Base-by-base conservation (phyloP, 305 asterid species). In the Rubia peregrina region DNA sequence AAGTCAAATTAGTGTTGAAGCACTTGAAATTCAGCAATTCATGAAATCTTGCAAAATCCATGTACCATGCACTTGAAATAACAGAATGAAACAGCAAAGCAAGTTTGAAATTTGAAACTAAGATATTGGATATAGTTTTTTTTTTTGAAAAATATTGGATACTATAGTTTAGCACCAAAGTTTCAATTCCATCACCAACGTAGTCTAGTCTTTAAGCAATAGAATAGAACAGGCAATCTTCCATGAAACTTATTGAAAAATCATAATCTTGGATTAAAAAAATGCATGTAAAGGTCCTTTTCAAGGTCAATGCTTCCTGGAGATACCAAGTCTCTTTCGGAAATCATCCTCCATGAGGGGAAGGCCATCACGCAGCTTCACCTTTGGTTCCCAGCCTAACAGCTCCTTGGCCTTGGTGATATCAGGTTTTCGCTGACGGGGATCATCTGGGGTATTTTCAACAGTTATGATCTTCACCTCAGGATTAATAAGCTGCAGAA, bases 261-360 rank as follows among this genome's bases (percentile, higher is more conserved):
- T 57, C 36, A 57, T 57, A 19, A 8, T 8, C 60, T 14, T 5
- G 14, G 17, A 12, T 13, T n/a, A n/a, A 12, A 46, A 46, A 49
- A 49, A 49, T 9, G 17, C 56, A 49, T 4, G 57, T 3, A 56
- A 19, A 19, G 33, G 61, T 22, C 7, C 0, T 6, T 19, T 48
- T 48, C 2, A 24, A 36, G 69, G 62, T 86, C 73, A 80, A 76
- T 81, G 73, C 82, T 83, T 80, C 85, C 79, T 82, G 63, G 75
- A 9, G 70, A 91, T 87, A 36, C 76, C 86, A 22, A 93, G 94
- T 85, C 98, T 86, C 77, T 74, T 67, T 70, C 98, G 97, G 66
- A 93, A 93, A 83, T 93, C 96, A 22, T 87, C 98, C 86, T 91
- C 98, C 98, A 93, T 90, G 70, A 88, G 95, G 19, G 98, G 97